A percentile compares a stretch with the other conserved stretches of the same genome.
phyloP scores from a whole-genome alignment of 257 asterid species.

The Nicotiana noctiflora region DNA sequence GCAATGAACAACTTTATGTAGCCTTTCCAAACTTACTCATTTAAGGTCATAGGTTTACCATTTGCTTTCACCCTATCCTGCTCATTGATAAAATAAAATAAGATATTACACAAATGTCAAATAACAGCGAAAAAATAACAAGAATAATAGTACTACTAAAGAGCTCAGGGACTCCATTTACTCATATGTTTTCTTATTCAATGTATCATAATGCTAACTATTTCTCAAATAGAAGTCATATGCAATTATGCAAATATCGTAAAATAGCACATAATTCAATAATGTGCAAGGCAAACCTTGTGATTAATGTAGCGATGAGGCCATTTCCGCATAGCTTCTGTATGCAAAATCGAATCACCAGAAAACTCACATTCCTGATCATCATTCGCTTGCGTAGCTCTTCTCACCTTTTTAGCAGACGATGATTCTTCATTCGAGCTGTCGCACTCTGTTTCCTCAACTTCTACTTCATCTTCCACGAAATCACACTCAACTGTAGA shows the following conservation, averaged over 20 bases:
- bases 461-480: background rate
- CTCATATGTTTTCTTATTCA: background rate
- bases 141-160: background rate
- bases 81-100: background rate
- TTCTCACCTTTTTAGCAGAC: background rate
- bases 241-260: no score
- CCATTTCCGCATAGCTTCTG: slow-evolving; percentile 49
- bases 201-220: background rate
- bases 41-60: background rate
- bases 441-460: background rate
- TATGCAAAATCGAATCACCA: slow-evolving; percentile 27
- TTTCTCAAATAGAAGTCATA: no score
- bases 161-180: background rate
- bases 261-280: no score
- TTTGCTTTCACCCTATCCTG: background rate
- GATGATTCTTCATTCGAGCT: background rate
- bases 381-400: background rate
- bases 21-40: background rate
- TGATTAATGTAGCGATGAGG: slow-evolving; percentile 36
- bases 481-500: slow-evolving; percentile 8
- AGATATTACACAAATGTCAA: background rate
- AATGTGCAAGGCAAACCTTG: slow-evolving; percentile 10
- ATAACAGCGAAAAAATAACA: background rate
- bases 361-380: slow-evolving; percentile 9
- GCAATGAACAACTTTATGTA: background rate